A percentile compares a stretch with the other conserved stretches of the same genome.
Conservation (phyloP, 768 basidiomycete species). For the Suillus cothurnatus region DNA sequence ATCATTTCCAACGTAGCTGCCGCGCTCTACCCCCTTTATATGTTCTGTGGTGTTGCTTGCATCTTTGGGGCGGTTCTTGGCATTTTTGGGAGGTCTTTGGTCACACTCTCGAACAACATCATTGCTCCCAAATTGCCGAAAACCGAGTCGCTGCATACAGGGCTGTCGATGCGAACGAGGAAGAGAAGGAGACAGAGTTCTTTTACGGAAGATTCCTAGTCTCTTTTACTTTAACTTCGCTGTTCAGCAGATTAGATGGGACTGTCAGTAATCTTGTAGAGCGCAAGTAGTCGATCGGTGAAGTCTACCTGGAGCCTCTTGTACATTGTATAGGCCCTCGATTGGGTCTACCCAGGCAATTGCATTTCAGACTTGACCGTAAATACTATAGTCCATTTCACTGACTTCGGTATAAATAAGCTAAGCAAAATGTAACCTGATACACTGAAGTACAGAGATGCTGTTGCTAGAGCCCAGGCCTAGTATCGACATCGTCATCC, state of each 20-base stretch:
- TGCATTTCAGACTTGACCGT: not conserved
- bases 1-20: constrained; percentile 41
- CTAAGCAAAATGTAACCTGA: not conserved
- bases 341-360: not conserved
- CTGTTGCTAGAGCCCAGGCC: not conserved
- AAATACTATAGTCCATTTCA: not conserved
- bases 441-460: not conserved
- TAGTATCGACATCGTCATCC: not conserved
- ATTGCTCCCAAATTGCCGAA: not conserved
- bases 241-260: not conserved
- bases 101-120: not conserved
- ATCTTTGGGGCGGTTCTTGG: constrained; percentile 53
- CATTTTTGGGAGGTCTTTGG: constrained; percentile 29
- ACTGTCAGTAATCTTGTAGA: not conserved
- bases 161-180: not conserved
- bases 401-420: not conserved
- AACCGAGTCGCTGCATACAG: not conserved
- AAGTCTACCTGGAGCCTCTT: not conserved
- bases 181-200: constrained; percentile 3
- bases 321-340: not conserved
- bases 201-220: not conserved
- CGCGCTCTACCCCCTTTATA: constrained; percentile 55
- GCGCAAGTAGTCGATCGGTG: not conserved
- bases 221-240: not conserved
- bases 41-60: constrained; percentile 57